Evolutionary conservation across 192 early-diverging fungal species (phyloP).

Genomic region (Pecoramyces ruminantium): DNA sequence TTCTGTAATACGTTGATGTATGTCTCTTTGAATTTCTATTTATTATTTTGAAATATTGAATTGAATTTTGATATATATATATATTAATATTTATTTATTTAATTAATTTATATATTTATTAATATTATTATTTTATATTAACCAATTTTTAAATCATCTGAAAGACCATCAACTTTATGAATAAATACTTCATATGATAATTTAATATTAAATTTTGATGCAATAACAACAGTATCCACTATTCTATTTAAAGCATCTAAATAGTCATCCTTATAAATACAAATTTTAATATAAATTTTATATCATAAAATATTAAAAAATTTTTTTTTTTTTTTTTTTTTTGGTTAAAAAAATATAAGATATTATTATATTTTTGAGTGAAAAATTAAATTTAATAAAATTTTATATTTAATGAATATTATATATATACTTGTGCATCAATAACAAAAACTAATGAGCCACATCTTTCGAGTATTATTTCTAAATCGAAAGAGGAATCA

Average conservation of each 20-base stretch:
- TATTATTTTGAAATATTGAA: background rate
- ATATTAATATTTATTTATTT: no score
- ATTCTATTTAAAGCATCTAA: slow-evolving; percentile 57
- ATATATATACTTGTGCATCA: slow-evolving; percentile 62
- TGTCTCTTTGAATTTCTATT: slow-evolving; percentile 79
- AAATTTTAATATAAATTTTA: no score
- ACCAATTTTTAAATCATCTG: slow-evolving; percentile 90
- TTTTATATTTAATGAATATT: background rate
- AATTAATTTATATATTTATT: background rate
- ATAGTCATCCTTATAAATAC: slow-evolving; percentile 50
- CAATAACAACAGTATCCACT: slow-evolving; percentile 49
- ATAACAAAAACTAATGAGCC: slow-evolving; percentile 83
- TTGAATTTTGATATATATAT: background rate
- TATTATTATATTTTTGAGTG: no score
- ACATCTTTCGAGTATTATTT: slow-evolving; percentile 38
- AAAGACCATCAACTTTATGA: slow-evolving; percentile 91
- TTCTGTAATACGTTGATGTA: slow-evolving; percentile 79
- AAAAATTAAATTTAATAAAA: no score
- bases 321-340: no score
- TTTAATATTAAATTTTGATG: slow-evolving; percentile 60
- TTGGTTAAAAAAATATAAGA: no score
- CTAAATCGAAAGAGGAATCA: slow-evolving; percentile 46
- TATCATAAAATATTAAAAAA: no score
- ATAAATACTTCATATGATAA: slow-evolving; percentile 88
- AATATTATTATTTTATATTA: background rate